Evolutionary conservation across 495 filamentous ascomycete species (phyloP).

Genomic region (Endocarpon pusillum): DNA sequence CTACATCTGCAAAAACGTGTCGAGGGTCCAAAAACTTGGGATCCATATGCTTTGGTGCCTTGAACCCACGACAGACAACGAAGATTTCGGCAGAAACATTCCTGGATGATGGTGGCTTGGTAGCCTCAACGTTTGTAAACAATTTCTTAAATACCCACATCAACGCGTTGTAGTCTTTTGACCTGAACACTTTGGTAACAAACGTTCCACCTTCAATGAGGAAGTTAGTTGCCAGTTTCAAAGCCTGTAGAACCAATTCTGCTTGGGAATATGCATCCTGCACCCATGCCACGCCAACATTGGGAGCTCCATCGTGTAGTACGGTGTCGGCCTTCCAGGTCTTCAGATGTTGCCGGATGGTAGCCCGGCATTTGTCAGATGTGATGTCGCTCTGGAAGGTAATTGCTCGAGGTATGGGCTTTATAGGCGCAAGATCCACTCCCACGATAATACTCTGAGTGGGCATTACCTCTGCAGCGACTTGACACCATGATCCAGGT

Average conservation of each 20-base stretch:
- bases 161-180: constrained; percentile 91
- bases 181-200: constrained; percentile 93
- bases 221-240: constrained; percentile 92
- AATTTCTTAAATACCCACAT: constrained; percentile 98
- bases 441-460: constrained; percentile 77
- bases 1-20: constrained; percentile 87
- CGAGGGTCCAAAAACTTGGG: constrained; percentile 82
- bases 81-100: constrained; percentile 97
- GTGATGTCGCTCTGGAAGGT: constrained; percentile 98
- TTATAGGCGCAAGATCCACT: constrained; percentile 91
- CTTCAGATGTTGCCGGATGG: constrained; percentile 77
- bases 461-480: constrained; percentile 90
- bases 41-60: constrained; percentile 83
- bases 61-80: constrained; percentile 87
- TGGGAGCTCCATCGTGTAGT: constrained; percentile 95
- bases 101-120: constrained; percentile 87
- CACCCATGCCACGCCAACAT: constrained; percentile 94
- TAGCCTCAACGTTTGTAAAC: constrained; percentile 86
- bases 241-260: constrained; percentile 75
- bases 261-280: constrained; percentile 98
- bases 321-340: constrained; percentile 95
- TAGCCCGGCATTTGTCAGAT: constrained; percentile 89
- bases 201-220: constrained; percentile 80
- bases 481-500: constrained; percentile 98
- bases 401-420: constrained; percentile 81